Percentiles rank a stretch among this genome's conserved stretches.
Evolutionary conservation across 257 asterid species (phyloP).

Genomic region (Gentiana straminea): DNA sequence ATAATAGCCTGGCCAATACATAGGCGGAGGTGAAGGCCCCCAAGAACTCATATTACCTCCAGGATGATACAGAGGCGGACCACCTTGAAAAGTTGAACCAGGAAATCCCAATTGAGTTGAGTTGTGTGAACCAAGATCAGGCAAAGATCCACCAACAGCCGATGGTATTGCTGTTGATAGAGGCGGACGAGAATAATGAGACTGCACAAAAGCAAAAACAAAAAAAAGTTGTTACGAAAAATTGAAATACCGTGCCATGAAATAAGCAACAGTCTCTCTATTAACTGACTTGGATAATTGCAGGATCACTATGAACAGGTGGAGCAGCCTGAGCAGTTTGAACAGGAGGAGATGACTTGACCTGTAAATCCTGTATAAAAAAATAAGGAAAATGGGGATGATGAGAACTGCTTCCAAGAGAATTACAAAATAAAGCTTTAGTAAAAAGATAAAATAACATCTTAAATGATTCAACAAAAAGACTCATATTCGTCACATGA

Average conservation of each 20-base stretch:
- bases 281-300: constrained; percentile 81
- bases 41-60: constrained; percentile 84
- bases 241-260: constrained; percentile 5
- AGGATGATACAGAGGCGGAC: constrained; percentile 78
- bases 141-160: constrained; percentile 36
- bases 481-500: not conserved
- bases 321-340: constrained; percentile 53
- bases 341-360: constrained; percentile 82
- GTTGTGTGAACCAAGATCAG: constrained; percentile 44
- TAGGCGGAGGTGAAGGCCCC: constrained; percentile 67
- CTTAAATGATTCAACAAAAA: not conserved
- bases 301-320: constrained; percentile 74
- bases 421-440: not conserved
- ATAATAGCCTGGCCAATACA: constrained; percentile 94
- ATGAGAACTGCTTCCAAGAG: not conserved
- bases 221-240: constrained; percentile 13
- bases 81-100: constrained; percentile 51
- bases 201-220: constrained; percentile 60
- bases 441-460: not conserved
- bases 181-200: constrained; percentile 71
- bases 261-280: constrained; percentile 2
- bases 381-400: constrained; percentile 5
- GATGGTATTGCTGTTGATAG: constrained; percentile 58
- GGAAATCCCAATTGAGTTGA: constrained; percentile 59
- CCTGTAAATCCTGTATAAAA: constrained; percentile 78